These are phyloP conservation scores for Solioccasus polychromus DNA, from an alignment of 768 basidiomycete species.

Conservation along the genomic window DNA sequence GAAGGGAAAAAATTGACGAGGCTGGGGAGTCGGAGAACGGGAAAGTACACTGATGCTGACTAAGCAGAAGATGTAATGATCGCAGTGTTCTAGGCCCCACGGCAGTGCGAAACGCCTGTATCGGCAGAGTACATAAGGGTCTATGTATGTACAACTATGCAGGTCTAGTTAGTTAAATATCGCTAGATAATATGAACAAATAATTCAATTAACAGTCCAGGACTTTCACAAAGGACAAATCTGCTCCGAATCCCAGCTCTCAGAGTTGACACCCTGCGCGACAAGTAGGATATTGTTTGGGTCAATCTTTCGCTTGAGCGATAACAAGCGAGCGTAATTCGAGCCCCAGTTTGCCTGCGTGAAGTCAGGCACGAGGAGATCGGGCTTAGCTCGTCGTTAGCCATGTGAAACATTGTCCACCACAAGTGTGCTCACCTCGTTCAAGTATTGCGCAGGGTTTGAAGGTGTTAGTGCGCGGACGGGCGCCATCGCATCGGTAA, in stretches of 20 bases:
- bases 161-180: too few species aligned
- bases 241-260: neutral
- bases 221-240: neutral
- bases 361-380: neutral
- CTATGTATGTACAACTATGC: too few species aligned
- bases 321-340: neutral
- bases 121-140: too few species aligned
- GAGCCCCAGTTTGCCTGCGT: neutral
- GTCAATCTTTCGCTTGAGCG: neutral
- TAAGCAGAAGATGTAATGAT: neutral
- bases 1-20: constrained; percentile 3
- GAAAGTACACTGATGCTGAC: neutral
- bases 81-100: too few species aligned
- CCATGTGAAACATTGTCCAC: neutral
- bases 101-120: too few species aligned
- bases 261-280: neutral
- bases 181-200: too few species aligned
- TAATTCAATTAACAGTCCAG: neutral
- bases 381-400: neutral
- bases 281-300: neutral
- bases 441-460: neutral
- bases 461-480: neutral
- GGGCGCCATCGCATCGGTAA: neutral
- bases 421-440: neutral
- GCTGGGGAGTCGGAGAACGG: neutral